These are phyloP conservation scores for Ceratocystis smalleyi DNA, from an alignment of 2,329 filamentous ascomycete genomes.

Conservation along the genomic window DNA sequence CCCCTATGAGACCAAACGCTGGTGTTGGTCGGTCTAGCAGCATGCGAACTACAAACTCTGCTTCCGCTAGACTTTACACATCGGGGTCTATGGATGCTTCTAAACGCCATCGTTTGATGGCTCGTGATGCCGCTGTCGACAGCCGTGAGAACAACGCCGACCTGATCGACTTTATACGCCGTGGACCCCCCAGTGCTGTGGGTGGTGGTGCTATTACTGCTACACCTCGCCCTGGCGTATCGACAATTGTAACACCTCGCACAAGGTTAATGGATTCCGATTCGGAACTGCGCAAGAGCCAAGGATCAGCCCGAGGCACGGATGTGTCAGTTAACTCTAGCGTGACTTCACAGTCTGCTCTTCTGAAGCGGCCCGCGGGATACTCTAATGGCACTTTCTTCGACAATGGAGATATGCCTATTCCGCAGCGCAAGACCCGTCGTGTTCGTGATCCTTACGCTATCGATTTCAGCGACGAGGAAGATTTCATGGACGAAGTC, in stretches of 20 bases:
- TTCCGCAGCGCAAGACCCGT: constrained; percentile 58
- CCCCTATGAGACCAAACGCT: constrained; percentile 20
- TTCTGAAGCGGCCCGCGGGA: constrained; percentile 35
- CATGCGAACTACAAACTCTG: constrained; percentile 27
- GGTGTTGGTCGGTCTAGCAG: constrained; percentile 25
- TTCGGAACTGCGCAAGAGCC: constrained; percentile 37
- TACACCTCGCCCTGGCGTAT: constrained; percentile 49
- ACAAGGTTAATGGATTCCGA: constrained; percentile 13
- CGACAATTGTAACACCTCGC: not conserved
- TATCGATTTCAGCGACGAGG: constrained; percentile 66
- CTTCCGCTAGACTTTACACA: constrained; percentile 21
- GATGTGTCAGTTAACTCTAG: constrained; percentile 48
- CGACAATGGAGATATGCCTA: constrained; percentile 37
- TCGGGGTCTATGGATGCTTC: constrained; percentile 20
- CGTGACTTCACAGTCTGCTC: constrained; percentile 58
- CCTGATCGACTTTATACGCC: constrained; percentile 86
- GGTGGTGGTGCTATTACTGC: constrained; percentile 60
- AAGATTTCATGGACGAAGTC: constrained; percentile 39
- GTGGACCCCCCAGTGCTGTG: constrained; percentile 53
- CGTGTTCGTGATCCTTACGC: constrained; percentile 81
- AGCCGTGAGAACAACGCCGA: constrained; percentile 59
- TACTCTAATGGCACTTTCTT: constrained; percentile 26
- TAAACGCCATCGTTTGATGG: constrained; percentile 43
- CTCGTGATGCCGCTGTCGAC: constrained; percentile 54
- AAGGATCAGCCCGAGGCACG: constrained; percentile 40